Evolutionary conservation across 2,329 filamentous ascomycete genomes (phyloP).

Genomic region (Fusarium pseudograminearum): DNA sequence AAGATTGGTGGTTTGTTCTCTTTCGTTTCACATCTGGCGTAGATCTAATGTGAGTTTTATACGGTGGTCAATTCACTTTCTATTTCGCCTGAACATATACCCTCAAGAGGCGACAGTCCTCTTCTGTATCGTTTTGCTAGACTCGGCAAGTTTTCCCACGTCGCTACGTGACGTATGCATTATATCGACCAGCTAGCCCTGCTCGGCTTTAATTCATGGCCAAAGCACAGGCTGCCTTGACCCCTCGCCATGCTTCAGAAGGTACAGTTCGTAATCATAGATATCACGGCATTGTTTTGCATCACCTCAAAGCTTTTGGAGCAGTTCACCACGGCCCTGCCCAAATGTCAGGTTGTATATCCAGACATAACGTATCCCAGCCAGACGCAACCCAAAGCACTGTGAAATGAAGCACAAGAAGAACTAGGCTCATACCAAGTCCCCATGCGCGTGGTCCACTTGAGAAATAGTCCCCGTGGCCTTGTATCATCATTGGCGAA

Average conservation of each 20-base stretch:
- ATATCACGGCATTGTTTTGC: conserved; percentile 1
- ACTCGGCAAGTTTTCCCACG: not conserved
- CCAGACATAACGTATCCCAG: conserved; percentile 52
- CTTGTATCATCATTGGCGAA: conserved; percentile 18
- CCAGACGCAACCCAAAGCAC: conserved; percentile 52
- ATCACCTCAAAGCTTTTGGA: not conserved
- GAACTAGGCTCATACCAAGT: conserved; percentile 48
- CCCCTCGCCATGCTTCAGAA: not conserved
- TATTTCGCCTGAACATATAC: not conserved
- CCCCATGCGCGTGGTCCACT: conserved; percentile 45
- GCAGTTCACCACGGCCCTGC: conserved; percentile 47
- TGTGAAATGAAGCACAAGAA: conserved; percentile 52
- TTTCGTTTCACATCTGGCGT: not conserved
- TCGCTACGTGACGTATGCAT: not conserved
- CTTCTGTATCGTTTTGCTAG: not conserved
- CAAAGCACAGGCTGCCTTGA: not conserved
- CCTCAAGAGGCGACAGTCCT: not conserved
- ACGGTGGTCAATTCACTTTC: not conserved
- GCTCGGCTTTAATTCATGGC: not conserved
- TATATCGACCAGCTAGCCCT: not conserved
- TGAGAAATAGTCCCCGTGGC: conserved; percentile 32
- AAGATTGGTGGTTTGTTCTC: not conserved
- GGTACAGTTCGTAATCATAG: not conserved
- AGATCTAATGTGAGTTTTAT: not conserved
- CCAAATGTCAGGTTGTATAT: conserved; percentile 47